These are phyloP conservation scores for Pigoraptor vietnamica DNA, from an alignment of 78 protist genomes.

Conservation along the genomic window DNA sequence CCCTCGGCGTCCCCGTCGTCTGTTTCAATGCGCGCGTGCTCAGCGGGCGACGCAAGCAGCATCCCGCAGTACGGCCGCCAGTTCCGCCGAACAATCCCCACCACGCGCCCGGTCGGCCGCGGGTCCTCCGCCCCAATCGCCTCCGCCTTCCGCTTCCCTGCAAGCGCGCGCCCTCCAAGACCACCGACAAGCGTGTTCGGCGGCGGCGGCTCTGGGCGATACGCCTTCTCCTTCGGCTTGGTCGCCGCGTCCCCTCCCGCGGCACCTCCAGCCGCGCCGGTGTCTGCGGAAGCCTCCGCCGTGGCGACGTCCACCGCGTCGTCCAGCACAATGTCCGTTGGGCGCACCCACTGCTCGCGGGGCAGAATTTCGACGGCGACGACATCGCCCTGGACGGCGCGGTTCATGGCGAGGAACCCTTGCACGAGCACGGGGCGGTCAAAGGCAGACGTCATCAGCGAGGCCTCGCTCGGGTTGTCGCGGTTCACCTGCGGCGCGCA, in stretches of 20 bases:
- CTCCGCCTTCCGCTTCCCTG: too few species aligned
- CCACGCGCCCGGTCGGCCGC: slow-evolving; percentile 39
- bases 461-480: not conserved
- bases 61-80: slow-evolving; percentile 77
- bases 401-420: not conserved
- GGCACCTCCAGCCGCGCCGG: too few species aligned
- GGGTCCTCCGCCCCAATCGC: too few species aligned
- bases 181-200: too few species aligned
- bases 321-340: not conserved
- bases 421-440: not conserved
- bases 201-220: too few species aligned
- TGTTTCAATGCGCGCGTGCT: too few species aligned
- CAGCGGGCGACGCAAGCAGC: slow-evolving; percentile 16
- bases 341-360: slow-evolving; percentile 17
- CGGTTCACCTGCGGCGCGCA: not conserved
- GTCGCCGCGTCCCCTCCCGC: too few species aligned
- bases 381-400: slow-evolving; percentile 37
- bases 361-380: slow-evolving; percentile 29
- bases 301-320: not conserved
- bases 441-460: not conserved
- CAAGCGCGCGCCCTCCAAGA: too few species aligned
- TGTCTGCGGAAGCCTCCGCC: too few species aligned
- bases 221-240: too few species aligned
- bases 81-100: slow-evolving; percentile 55
- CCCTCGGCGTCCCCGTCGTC: too few species aligned